Evolutionary conservation across 257 asterid genomes (phyloP), one percentile per base, ranked within the genome.

Genomic region (Anisodus acutangulus): DNA sequence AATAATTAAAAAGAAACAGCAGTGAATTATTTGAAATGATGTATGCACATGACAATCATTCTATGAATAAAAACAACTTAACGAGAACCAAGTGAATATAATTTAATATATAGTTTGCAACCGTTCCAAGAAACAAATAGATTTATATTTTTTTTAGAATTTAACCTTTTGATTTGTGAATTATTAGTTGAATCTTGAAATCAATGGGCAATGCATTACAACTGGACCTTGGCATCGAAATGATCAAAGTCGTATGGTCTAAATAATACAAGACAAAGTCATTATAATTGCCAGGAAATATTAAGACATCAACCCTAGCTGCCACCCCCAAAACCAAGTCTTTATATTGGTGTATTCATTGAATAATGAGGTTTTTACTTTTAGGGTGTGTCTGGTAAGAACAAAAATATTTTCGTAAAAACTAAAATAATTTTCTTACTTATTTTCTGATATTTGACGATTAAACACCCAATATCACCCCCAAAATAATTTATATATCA

Each of bases 241-340:
- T 90, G 85, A 93, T 89, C 86, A 54, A 91, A 88, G 87, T 90
- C 92, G 91, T 90, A 90, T 90, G 97, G 91, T 88, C 89, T 87
- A 83, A 89, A 91, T 90, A 93, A 89, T 93, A 90, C 92, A 84
- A 88, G 90, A 90, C 95, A 89, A 68, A 67, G 86, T 85, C 89
- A 79, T 90, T 88, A 90, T 89, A 79, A 88, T 86, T 87, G 86
- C 90, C n/a, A 84, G 83, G 88, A 84, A 88, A 88, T 89, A 86
- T 91, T 88, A 83, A 83, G 87, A 91, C 96, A 90, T 83, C 86
- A 89, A 85, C 92, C 91, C 91, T 84, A 87, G 86, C 85, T 85
- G 83, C 84, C 89, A 84, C 55, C 81, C 63, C 63, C 15, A 2
- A 69, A 84, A 72, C 67, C 81, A 80, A 67, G 76, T 85, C 78